Evolutionary conservation across 2,329 filamentous ascomycete genomes (phyloP).

Genomic region (Claviceps africana): DNA sequence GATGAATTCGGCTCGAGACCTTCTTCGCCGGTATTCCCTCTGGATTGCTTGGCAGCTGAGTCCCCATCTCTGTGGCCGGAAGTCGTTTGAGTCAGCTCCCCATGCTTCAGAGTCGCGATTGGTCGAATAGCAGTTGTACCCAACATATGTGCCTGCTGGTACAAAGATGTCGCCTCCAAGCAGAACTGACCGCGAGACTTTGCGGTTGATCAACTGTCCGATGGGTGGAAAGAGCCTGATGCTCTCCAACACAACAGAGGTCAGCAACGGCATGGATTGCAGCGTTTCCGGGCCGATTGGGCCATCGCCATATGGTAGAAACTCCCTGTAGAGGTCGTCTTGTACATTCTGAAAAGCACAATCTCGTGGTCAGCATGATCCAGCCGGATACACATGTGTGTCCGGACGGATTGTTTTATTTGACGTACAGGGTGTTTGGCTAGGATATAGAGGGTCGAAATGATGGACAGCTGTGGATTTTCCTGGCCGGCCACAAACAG

Average conservation of each 20-base stretch:
- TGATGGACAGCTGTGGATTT: conserved; percentile 25
- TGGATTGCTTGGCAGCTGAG: conserved; percentile 19
- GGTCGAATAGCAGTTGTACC: conserved; percentile 26
- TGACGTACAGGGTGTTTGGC: conserved; percentile 17
- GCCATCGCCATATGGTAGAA: conserved; percentile 9
- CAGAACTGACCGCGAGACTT: conserved; percentile 12
- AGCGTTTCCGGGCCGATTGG: conserved; percentile 9
- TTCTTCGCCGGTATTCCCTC: conserved; percentile 19
- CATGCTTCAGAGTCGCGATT: conserved; percentile 20
- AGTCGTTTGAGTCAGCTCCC: conserved; percentile 21
- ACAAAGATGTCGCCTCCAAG: conserved; percentile 19
- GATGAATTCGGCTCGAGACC: conserved; percentile 24
- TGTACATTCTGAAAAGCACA: conserved; percentile 13
- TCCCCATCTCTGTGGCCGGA: conserved; percentile 27
- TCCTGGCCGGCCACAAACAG: conserved; percentile 27
- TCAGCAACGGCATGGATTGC: conserved; percentile 26
- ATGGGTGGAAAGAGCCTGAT: conserved; percentile 35
- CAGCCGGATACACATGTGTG: neutral
- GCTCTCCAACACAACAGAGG: conserved; percentile 29
- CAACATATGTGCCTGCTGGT: conserved; percentile 23
- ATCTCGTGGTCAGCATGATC: neutral
- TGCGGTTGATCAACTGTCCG: conserved; percentile 33
- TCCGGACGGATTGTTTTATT: neutral
- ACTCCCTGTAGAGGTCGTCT: conserved; percentile 17
- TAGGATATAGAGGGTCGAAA: conserved; percentile 22